Base-by-base conservation (phyloP, 2,329 filamentous ascomycete species). In the Aspergillus sp. region DNA sequence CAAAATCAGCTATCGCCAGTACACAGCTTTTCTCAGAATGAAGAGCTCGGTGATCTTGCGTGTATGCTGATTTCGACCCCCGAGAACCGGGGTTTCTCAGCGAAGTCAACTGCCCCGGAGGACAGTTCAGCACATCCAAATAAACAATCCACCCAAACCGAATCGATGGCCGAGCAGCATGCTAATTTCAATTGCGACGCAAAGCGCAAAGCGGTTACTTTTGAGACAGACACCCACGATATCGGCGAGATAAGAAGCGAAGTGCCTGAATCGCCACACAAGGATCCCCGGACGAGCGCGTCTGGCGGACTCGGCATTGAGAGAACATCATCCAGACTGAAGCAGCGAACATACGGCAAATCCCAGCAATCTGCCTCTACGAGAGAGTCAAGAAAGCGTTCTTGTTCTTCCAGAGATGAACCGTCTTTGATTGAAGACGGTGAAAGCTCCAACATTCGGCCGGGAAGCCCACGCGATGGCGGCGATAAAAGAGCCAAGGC, bases 131-230 rank as follows among this genome's bases (percentile, higher is more conserved):
- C n/a, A n/a, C n/a, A n/a, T n/a, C n/a, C n/a, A n/a, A n/a, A n/a
- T n/a, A n/a, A n/a, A n/a, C n/a, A n/a, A n/a, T n/a, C n/a, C n/a
- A 22, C 5, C 5, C 19, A 10, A 22, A 22, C 33, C 6, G 29
- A 11, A 14, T 13, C 24, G 19, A n/a, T 24, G 2, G 12, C 22
- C 10, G 30, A 32, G 24, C 26, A 16, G 14, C 6, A 16, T n/a
- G 24, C 12, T 7, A 13, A 24, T 15, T 17, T n/a, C 22, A 26
- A 10, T 8, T 10, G n/a, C 22, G 11, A 15, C 3, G 28, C 22
- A 11, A 51, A 44, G 30, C 41, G 43, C 7, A 56, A 53, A 30
- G 37, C 40, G 7, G 50, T 53, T 24, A 49, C 45, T 11, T 55
- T 53, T 14, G 40, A 44, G 10, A 26, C 30, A 10, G 14, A 36